Conservation (phyloP, 2,329 filamentous ascomycete species). For the Ophiostoma triangulosporum region DNA sequence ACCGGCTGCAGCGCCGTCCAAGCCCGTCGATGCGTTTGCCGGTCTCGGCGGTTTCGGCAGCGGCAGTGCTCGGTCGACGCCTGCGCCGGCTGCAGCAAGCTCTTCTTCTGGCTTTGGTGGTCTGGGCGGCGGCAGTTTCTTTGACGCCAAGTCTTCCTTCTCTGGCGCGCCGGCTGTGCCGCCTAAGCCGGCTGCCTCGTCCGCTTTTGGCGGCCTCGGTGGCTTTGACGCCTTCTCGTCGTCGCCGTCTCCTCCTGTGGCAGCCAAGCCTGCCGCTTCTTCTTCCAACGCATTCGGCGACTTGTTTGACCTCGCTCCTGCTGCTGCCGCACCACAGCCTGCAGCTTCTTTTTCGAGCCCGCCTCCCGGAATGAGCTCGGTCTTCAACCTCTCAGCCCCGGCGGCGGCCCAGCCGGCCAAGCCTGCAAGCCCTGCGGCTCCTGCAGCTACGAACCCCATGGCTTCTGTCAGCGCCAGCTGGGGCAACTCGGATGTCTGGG, state of each 20-base stretch:
- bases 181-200: slow-evolving; percentile 7
- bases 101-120: slow-evolving; percentile 34
- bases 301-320: slow-evolving; percentile 57
- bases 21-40: slow-evolving; percentile 14
- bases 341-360: slow-evolving; percentile 25
- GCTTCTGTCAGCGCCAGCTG: slow-evolving; percentile 25
- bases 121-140: slow-evolving; percentile 66
- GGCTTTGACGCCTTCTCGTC: slow-evolving; percentile 13
- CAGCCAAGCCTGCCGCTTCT: slow-evolving; percentile 23
- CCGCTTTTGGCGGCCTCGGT: slow-evolving; percentile 49
- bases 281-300: slow-evolving; percentile 55
- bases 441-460: slow-evolving; percentile 23
- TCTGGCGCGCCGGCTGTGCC: slow-evolving; percentile 23
- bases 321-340: slow-evolving; percentile 26
- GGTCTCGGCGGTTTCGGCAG: slow-evolving; percentile 17
- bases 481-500: slow-evolving; percentile 63
- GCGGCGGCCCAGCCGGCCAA: slow-evolving; percentile 25
- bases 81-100: slow-evolving; percentile 12
- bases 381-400: slow-evolving; percentile 64
- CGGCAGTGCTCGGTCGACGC: slow-evolving; percentile 13
- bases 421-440: slow-evolving; percentile 26
- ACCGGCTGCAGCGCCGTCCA: slow-evolving; percentile 19
- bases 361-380: slow-evolving; percentile 41
- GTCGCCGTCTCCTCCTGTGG: slow-evolving; percentile 20
- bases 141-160: slow-evolving; percentile 57